Evolutionary conservation across 441 rosid genomes (phyloP).

Genomic region (Gossypium schwendimanii): DNA sequence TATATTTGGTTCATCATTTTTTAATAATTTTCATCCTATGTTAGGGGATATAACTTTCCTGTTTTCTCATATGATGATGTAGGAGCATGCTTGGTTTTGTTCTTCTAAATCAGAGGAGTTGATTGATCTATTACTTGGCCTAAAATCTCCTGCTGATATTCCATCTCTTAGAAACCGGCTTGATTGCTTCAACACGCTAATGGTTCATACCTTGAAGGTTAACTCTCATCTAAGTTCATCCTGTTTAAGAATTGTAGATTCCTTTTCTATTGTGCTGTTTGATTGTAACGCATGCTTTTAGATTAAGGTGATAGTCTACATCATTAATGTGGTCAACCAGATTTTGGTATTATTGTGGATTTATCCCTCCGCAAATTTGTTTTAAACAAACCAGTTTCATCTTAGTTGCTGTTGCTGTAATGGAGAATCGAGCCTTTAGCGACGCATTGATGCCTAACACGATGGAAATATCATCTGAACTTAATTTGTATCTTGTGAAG

Average conservation of each 20-base stretch:
- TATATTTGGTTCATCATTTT: background rate
- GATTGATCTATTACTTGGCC: constrained; percentile 57
- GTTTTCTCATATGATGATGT: constrained; percentile 23
- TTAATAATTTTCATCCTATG: background rate
- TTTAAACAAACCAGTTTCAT: background rate
- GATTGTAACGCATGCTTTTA: background rate
- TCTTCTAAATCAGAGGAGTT: constrained; percentile 58
- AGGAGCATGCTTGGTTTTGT: constrained; percentile 79
- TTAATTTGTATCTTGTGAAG: background rate
- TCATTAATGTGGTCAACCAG: background rate
- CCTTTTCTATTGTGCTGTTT: background rate
- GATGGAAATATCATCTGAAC: background rate
- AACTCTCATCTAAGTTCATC: constrained; percentile 4
- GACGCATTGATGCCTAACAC: background rate
- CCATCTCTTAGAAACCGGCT: constrained; percentile 56
- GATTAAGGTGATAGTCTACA: background rate
- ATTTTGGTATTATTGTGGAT: background rate
- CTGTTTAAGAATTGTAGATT: constrained; percentile 11
- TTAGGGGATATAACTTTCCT: constrained; percentile 13
- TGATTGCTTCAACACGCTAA: constrained; percentile 58
- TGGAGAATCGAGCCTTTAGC: background rate
- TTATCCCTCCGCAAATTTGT: background rate
- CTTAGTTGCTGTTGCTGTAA: background rate
- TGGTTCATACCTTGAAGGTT: constrained; percentile 72
- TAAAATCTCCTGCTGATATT: constrained; percentile 44